Base-by-base conservation (phyloP, 2,329 filamentous ascomycete genomes). In the Pseudogymnoascus pannorum region DNA sequence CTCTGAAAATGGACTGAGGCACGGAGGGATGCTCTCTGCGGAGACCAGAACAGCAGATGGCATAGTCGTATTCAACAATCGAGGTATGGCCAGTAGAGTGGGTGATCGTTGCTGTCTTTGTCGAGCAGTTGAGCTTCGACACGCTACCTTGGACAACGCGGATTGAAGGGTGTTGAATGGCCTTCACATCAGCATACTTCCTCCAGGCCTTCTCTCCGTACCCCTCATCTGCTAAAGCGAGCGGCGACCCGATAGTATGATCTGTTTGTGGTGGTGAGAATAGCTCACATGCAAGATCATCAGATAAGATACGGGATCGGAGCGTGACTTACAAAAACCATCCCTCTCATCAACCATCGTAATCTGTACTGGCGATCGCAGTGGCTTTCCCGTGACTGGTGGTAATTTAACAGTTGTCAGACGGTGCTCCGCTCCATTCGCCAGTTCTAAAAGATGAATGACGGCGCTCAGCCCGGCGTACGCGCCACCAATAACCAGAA, bases 291-390 rank as follows among this genome's bases (percentile, higher is more conserved):
- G 14, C n/a, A 54, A 54, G 48, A 54, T 54, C 8, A 54, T 54
- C 48, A 54, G 48, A 54, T 54, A 31, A 54, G 36, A 26, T 59
- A 59, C 31, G 5, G 12, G 36, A 29, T 12, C 12, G 14, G 36
- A 14, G 14, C 16, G 57, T 29, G 31, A 74, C 86, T 68, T 77
- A 92, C 88, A 92, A 72, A 85, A 92, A n/a, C 89, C 89, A 76
- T 92, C 89, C n/a, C 87, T 78, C 72, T 92, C 87, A 68, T 92
- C 88, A 22, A 90, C 84, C 20, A 92, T 80, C 20, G 87, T 91
- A 58, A 92, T 85, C 36, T 91, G 81, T 12, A 90, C 73, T 1
- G 83, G 78, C 48, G 87, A 76, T 22, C 76, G 77, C 48, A 77
- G 75, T 18, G 77, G 70, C 29, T 18, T 38, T 2, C 24, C 60